Conservation (phyloP, 2,329 filamentous ascomycete species). For the Alternaria triticina region DNA sequence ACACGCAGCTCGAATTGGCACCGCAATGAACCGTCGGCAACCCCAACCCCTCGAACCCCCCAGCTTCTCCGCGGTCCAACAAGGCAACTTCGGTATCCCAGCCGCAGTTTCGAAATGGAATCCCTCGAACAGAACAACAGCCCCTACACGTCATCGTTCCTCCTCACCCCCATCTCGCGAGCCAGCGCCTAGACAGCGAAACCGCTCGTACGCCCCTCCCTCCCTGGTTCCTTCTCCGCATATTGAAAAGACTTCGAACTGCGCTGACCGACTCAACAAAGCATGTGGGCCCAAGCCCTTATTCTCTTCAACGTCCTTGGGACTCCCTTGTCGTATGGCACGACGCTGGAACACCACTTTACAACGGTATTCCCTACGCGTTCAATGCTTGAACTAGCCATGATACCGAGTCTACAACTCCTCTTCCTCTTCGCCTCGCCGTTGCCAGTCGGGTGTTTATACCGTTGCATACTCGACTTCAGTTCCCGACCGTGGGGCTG, state of each 20-base stretch:
- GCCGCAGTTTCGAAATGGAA: neutral
- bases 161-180: neutral
- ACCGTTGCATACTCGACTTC: neutral
- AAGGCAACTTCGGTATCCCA: neutral
- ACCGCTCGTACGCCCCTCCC: neutral
- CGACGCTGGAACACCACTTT: conserved; percentile 32
- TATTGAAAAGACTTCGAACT: no score
- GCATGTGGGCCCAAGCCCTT: conserved; percentile 28
- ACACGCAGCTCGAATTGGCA: no score
- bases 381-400: conserved; percentile 11
- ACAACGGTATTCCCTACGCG: conserved; percentile 7
- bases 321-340: conserved; percentile 30
- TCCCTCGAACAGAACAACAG: neutral
- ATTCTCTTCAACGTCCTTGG: conserved; percentile 35
- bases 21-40: neutral
- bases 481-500: neutral
- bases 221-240: neutral
- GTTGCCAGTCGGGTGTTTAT: neutral
- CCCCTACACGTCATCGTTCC: neutral
- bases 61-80: neutral
- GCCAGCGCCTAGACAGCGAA: neutral
- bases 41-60: neutral
- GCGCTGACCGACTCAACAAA: neutral
- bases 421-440: conserved; percentile 19
- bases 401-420: conserved; percentile 20